Base-by-base conservation (phyloP, 1,284 basidiomycete genomes). In the Pterulicium gracile region DNA sequence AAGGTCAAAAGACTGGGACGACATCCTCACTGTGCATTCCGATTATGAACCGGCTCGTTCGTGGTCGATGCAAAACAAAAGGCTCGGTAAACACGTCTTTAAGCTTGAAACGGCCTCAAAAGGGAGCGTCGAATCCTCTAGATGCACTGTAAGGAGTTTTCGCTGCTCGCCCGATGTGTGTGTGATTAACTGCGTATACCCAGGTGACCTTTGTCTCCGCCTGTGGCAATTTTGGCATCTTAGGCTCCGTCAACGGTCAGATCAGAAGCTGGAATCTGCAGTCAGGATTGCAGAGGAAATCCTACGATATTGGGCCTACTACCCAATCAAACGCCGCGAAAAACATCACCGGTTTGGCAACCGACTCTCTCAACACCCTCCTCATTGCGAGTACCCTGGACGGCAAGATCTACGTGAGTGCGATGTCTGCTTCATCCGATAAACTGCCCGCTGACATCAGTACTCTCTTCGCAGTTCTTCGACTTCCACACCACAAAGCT, bases 261-360 rank as follows among this genome's bases (percentile, higher is more conserved):
- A 84, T 96, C 44, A 65, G 79, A 48, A 83, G 93, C 81, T 96
- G 90, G 84, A 97, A 96, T 59, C 82, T 97, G 81, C 95, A 99
- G 64, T 93, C 88, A 12, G 96, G 95, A 1, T 78, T 93, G 50
- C 79, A 81, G 56, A 73, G 96, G 39, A 88, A 88, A 63, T 70
- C 74, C 1, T 95, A 88, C 59, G 69, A 72, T 44, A 63, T 90
- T 18, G 83, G 80, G 0, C 58, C 65, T 47, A 61, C 65, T 12
- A 62, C 63, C 17, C 67, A 62, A 51, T 72, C 66, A 55, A 73
- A 68, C 47, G 58, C 58, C 48, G 73, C 74, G 50, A 72, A 87
- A 48, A 70, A 71, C 49, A 73, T 97, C 14, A 89, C 87, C 0
- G 94, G 95, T 1, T 60, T 98, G 4, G 88, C 77, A 1, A 87